Percentiles rank a stretch among this genome's conserved stretches.
phyloP scores from a whole-genome alignment of 768 basidiomycete genomes.

The Macrolepiota dolichaula region DNA sequence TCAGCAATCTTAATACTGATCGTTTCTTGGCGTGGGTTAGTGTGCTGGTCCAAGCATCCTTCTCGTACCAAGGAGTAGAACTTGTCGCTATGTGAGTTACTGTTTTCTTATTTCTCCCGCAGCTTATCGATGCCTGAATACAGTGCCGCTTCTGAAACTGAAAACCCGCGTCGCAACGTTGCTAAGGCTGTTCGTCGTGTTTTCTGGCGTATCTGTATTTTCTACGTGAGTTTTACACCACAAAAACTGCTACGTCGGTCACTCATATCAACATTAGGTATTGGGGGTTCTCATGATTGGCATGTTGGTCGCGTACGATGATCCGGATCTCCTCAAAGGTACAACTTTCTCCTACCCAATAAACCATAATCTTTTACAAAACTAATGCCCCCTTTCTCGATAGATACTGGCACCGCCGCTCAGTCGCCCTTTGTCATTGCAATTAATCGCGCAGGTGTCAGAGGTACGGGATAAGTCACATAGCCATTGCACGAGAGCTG shows the following conservation, averaged over 20 bases:
- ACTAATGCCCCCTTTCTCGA: neutral
- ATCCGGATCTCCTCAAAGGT: slow-evolving; percentile 46
- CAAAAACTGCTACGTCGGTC: neutral
- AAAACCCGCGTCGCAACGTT: slow-evolving; percentile 77
- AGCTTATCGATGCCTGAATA: slow-evolving; percentile 1
- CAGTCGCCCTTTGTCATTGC: slow-evolving; percentile 86
- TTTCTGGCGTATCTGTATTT: slow-evolving; percentile 76
- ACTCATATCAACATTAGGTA: neutral
- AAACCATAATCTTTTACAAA: neutral
- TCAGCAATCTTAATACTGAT: slow-evolving; percentile 39
- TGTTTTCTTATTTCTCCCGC: neutral
- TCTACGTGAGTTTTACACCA: slow-evolving; percentile 49
- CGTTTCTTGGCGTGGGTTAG: slow-evolving; percentile 42
- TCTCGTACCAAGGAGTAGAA: slow-evolving; percentile 79
- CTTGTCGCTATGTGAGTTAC: slow-evolving; percentile 57
- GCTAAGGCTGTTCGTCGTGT: slow-evolving; percentile 72
- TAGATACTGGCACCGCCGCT: slow-evolving; percentile 59
- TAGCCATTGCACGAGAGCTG: neutral
- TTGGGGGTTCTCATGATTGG: slow-evolving; percentile 72
- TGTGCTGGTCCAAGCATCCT: slow-evolving; percentile 54
- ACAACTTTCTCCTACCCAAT: slow-evolving; percentile 5
- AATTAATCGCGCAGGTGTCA: slow-evolving; percentile 67
- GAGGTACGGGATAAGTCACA: slow-evolving; percentile 31
- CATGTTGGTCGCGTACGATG: slow-evolving; percentile 74
- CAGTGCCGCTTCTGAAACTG: slow-evolving; percentile 74